Conservation (phyloP, 2,329 filamentous ascomycete species). For the Claviceps sp. region DNA sequence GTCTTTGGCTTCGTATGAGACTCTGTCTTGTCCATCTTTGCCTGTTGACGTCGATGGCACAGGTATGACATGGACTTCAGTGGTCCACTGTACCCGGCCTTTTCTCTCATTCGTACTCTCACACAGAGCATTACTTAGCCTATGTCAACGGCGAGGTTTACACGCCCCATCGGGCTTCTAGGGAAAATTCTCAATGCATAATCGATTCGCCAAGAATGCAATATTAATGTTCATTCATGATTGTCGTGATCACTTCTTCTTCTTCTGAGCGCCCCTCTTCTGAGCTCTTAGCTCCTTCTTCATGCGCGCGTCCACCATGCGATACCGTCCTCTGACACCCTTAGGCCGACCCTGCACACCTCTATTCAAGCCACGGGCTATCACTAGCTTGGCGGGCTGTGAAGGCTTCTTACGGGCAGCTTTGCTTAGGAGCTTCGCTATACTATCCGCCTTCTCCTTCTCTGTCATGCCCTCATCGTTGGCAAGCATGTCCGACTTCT, state of each 20-base stretch:
- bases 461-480: conserved; percentile 89
- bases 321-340: conserved; percentile 91
- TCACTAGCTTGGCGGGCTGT: conserved; percentile 73
- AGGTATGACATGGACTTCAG: conserved; percentile 73
- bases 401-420: conserved; percentile 79
- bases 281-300: conserved; percentile 91
- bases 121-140: neutral
- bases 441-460: conserved; percentile 84
- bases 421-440: conserved; percentile 67
- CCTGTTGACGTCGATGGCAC: conserved; percentile 2
- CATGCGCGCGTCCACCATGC: conserved; percentile 89
- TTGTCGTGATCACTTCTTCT: conserved; percentile 17
- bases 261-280: conserved; percentile 66
- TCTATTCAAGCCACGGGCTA: conserved; percentile 71
- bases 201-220: conserved; percentile 3
- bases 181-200: neutral
- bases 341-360: conserved; percentile 76
- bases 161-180: neutral
- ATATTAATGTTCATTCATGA: neutral
- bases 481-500: conserved; percentile 84
- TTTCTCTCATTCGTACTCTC: conserved; percentile 38
- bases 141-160: neutral
- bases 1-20: conserved; percentile 7
- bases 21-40: neutral
- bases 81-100: conserved; percentile 52